A percentile compares a stretch with the other conserved stretches of the same genome.
Conservation (phyloP, 2,329 filamentous ascomycete genomes). For the Sporothrix phasma region DNA sequence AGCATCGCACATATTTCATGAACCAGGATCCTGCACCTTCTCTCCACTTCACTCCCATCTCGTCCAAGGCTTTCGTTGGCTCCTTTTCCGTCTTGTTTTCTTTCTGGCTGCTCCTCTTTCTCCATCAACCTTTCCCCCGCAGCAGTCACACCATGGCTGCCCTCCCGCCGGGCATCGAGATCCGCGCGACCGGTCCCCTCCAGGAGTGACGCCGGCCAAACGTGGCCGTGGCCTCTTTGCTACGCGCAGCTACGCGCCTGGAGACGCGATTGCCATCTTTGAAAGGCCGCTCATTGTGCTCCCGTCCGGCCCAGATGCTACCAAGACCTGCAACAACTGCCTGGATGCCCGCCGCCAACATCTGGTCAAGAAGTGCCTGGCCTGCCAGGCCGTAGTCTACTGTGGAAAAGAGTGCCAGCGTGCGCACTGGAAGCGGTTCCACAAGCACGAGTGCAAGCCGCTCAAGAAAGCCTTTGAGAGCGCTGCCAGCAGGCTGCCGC, state of each 20-base stretch:
- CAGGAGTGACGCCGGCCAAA: neutral
- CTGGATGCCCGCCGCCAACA: constrained; percentile 23
- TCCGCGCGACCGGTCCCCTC: constrained; percentile 17
- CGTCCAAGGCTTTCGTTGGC: too few species aligned
- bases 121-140: neutral
- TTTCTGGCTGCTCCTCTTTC: neutral
- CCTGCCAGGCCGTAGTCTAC: constrained; percentile 45
- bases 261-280: constrained; percentile 38
- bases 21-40: neutral
- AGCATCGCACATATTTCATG: too few species aligned
- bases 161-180: constrained; percentile 15
- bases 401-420: constrained; percentile 45
- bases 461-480: constrained; percentile 30
- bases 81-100: neutral
- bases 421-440: constrained; percentile 41
- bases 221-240: constrained; percentile 35
- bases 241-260: constrained; percentile 33
- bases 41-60: neutral
- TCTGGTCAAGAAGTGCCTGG: constrained; percentile 35
- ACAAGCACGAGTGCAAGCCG: constrained; percentile 45
- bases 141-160: constrained; percentile 10
- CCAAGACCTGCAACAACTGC: constrained; percentile 41
- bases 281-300: constrained; percentile 36
- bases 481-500: neutral
- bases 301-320: constrained; percentile 34